phyloP scores from a whole-genome alignment of 108 stramenopile species.

The Nitzschia sp. region DNA sequence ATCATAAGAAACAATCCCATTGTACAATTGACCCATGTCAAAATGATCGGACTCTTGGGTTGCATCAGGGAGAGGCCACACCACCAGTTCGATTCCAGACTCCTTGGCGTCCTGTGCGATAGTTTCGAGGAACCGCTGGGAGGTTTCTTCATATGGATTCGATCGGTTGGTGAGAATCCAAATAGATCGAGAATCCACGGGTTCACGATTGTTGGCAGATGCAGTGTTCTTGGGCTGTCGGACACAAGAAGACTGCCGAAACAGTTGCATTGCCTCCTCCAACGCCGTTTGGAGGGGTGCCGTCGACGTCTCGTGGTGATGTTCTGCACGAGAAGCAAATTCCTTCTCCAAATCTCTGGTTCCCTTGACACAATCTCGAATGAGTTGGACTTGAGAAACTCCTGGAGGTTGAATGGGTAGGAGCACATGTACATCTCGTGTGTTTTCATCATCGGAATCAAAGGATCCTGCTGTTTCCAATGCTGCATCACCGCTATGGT shows the following conservation, averaged over 20 bases:
- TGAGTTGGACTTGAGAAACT: slow-evolving; percentile 35
- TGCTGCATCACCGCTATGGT: slow-evolving; percentile 27
- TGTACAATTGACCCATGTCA: slow-evolving; percentile 23
- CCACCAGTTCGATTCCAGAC: slow-evolving; percentile 48
- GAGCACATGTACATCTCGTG: slow-evolving; percentile 44
- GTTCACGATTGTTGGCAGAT: slow-evolving; percentile 33
- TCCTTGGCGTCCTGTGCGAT: slow-evolving; percentile 55
- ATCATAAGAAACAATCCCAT: slow-evolving; percentile 4
- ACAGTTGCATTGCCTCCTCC: slow-evolving; percentile 47
- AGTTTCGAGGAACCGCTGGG: slow-evolving; percentile 17
- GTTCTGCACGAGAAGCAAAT: slow-evolving; percentile 32
- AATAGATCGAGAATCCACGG: slow-evolving; percentile 53
- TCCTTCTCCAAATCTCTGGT: slow-evolving; percentile 52
- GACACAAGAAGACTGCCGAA: slow-evolving; percentile 50
- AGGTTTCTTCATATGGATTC: slow-evolving; percentile 23
- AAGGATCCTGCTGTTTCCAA: slow-evolving; percentile 17
- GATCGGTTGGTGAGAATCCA: slow-evolving; percentile 81
- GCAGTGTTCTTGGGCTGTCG: slow-evolving; percentile 9
- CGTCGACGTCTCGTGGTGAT: not conserved
- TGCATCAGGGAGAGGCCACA: slow-evolving; percentile 47
- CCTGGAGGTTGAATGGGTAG: slow-evolving; percentile 63
- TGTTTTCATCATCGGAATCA: slow-evolving; percentile 24
- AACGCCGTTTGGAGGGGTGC: slow-evolving; percentile 40
- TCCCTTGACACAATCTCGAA: slow-evolving; percentile 18
- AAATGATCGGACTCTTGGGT: not conserved